Base-by-base conservation (phyloP, 1,139 yeast species). In the Ashbya aceris region DNA sequence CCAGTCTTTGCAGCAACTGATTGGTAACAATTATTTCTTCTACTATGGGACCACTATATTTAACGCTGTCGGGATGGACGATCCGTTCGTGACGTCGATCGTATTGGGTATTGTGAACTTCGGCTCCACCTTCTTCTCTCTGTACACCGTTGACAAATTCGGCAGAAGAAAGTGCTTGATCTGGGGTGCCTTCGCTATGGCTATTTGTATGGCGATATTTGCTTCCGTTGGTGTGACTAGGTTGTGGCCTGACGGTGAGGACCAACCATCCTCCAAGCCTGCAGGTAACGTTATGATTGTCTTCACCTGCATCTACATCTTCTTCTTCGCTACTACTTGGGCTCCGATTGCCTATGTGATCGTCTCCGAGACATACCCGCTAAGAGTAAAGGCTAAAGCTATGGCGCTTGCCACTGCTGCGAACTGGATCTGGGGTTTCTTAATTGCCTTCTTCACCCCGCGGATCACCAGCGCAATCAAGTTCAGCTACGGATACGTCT, bases 261-360 rank as follows among this genome's bases (percentile, higher is more conserved):
- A 53, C 27, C 44, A 50, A 38, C 37, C 39, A n/a, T 47, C 62
- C 23, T 50, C 62, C 45, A 66, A 65, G 49, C 68, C 80, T 47
- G 77, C 82, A 41, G 91, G 91, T 62, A 68, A 78, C 61, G 83
- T 81, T 47, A 75, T 77, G 91, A 83, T 84, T 64, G 79, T 80
- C 64, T 72, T 83, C 53, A 76, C 89, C 34, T 80, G 89, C 68
- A 67, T 83, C 59, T 84, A 73, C 72, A 80, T 84, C 52, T 79
- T 80, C 73, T 78, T 74, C 69, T 83, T 83, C 61, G 93, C 94
- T 40, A 70, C 80, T 42, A 77, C 91, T 17, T 83, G 94, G 91
- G 93, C 86, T 49, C 87, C 91, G 56, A 75, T 79, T 58, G 79
- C 78, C 42, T 84, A 71, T 68, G 79, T 80, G 49, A 76, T 82